Evolutionary conservation across 352 stramenopile species (phyloP).

Genomic region (Pythium pyrilobum): DNA sequence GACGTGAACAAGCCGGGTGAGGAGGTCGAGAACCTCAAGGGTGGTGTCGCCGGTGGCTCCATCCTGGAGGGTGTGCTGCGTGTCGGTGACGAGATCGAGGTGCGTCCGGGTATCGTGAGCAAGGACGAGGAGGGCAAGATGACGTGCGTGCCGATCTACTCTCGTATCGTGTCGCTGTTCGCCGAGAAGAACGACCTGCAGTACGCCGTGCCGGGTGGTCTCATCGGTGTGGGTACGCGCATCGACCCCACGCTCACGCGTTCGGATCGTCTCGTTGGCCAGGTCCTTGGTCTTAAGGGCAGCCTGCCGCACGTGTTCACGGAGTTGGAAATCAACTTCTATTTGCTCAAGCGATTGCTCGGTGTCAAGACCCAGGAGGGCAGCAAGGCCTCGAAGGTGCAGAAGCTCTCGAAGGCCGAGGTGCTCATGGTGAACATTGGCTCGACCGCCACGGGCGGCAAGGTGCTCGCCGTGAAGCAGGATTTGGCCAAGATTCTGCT

Average conservation of each 20-base stretch:
- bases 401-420: slow-evolving; percentile 98
- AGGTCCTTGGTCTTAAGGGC: slow-evolving; percentile 96
- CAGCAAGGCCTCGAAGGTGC: slow-evolving; percentile 98
- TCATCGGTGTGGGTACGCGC: slow-evolving; percentile 99
- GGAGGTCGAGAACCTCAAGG: slow-evolving; percentile 96
- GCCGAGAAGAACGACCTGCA: slow-evolving; percentile 99
- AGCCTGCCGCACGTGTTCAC: slow-evolving; percentile 98
- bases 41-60: slow-evolving; percentile 89
- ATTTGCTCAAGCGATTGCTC: slow-evolving; percentile 97
- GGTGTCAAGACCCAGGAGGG: slow-evolving; percentile 99
- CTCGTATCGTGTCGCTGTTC: slow-evolving; percentile 95
- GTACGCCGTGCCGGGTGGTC: slow-evolving; percentile 97
- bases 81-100: slow-evolving; percentile 98
- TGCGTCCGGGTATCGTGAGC: slow-evolving; percentile 98
- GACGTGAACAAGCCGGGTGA: slow-evolving; percentile 99
- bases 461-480: slow-evolving; percentile 93
- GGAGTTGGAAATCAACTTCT: slow-evolving; percentile 99
- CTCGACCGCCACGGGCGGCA: slow-evolving; percentile 97
- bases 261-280: slow-evolving; percentile 98
- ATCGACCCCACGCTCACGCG: slow-evolving; percentile 99
- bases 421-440: slow-evolving; percentile 99
- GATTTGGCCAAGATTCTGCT: slow-evolving; percentile 99
- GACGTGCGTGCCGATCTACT: slow-evolving; percentile 92
- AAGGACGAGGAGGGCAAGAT: slow-evolving; percentile 97
- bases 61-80: slow-evolving; percentile 97